Evolutionary conservation across 2,329 filamentous ascomycete species (phyloP).

Genomic region (Aureobasidium sp.): DNA sequence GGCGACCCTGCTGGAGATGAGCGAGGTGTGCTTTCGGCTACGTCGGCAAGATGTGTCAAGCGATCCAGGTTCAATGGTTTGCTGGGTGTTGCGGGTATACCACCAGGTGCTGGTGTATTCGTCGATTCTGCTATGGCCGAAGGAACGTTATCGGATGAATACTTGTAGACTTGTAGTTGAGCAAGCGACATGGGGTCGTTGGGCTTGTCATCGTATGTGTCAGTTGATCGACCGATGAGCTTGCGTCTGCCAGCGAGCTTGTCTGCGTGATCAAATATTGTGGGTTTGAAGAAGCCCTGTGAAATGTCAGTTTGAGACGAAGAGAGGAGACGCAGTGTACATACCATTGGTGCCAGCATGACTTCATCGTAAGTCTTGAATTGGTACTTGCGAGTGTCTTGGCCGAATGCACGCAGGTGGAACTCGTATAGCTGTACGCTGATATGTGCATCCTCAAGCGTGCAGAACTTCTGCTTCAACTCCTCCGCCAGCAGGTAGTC

Average conservation of each 20-base stretch:
- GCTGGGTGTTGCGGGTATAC: conserved; percentile 18
- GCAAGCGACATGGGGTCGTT: conserved; percentile 85
- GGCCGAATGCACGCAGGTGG: conserved; percentile 77
- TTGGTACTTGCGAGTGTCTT: conserved; percentile 84
- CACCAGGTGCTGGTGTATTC: conserved; percentile 39
- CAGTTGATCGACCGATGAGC: conserved; percentile 78
- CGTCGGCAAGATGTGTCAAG: conserved; percentile 54
- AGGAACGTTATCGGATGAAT: conserved; percentile 36
- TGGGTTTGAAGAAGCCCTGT: conserved; percentile 79
- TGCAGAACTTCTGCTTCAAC: conserved; percentile 87
- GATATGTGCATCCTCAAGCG: conserved; percentile 81
- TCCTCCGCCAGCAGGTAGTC: conserved; percentile 93
- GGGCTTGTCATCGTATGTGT: conserved; percentile 85
- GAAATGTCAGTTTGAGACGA: background rate
- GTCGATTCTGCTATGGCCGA: conserved; percentile 35
- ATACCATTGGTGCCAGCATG: conserved; percentile 75
- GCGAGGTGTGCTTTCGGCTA: conserved; percentile 66
- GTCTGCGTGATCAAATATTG: conserved; percentile 71
- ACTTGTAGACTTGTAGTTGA: conserved; percentile 58
- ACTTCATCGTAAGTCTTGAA: conserved; percentile 98
- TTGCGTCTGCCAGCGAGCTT: conserved; percentile 76
- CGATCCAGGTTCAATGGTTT: conserved; percentile 48
- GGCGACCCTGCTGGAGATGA: conserved; percentile 85
- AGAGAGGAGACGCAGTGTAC: conserved; percentile 11
- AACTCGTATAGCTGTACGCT: conserved; percentile 85